Base-by-base conservation (phyloP, 1,284 basidiomycete species). In the Moniliella sp. region DNA sequence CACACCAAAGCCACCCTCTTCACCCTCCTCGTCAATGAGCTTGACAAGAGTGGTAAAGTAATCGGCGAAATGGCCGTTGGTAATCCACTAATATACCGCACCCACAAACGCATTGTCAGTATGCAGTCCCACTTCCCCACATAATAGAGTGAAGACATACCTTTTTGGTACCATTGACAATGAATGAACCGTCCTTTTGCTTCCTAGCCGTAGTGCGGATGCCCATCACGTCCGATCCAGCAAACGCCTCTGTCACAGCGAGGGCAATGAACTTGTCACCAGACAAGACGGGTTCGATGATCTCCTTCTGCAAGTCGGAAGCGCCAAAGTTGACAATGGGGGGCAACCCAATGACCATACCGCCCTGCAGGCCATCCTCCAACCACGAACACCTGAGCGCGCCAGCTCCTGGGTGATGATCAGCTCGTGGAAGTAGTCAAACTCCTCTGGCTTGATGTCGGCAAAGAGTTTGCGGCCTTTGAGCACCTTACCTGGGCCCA, bases 221-320 rank as follows among this genome's bases (percentile, higher is more conserved):
- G 19, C 63, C 62, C 34, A 62, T 61, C 17, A 93, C 81, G 54
- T 88, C 83, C 42, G 77, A 81, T 4, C 84, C 84, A 3, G 84
- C 86, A 47, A 79, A 80, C 0, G 86, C 82, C 61, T 80, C 77
- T n/a, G 73, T 71, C 40, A 93, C 77, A 18, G 84, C 84, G 32
- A 94, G 67, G 44, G 74, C 64, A 50, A 71, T 70, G 37, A 80
- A 83, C 61, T 82, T 86, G 60, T 76, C 76, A 13, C 75, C 82
- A 7, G 69, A 64, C 27, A 93, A 66, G 3, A 86, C 72, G 14
- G 81, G 79, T 23, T 78, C 74, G 14, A 88, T 67, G 37, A 93
- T 66, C 50, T 72, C 72, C 36, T 74, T 71, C 58, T 77, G 76
- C 18, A 86, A 62, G 47, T 74, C 78, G 12, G 75, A 69, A 15